Conservation (phyloP, 2,329 filamentous ascomycete genomes). For the Torrubiella hemipterigena region DNA sequence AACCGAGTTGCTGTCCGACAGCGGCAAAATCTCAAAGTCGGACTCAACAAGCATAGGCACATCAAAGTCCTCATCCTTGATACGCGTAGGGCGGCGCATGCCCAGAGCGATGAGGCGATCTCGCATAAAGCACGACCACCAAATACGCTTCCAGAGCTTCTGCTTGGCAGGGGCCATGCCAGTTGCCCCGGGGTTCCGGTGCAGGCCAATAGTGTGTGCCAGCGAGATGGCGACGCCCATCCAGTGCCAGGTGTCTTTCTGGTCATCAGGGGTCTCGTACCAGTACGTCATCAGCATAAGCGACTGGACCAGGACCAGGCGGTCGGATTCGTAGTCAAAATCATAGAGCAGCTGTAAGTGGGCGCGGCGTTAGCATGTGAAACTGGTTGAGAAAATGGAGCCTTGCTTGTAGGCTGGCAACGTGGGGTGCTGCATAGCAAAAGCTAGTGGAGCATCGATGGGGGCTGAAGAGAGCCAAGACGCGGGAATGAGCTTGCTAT, state of each 20-base stretch:
- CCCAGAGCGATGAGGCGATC: constrained; percentile 86
- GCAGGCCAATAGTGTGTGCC: constrained; percentile 84
- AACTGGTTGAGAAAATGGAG: constrained; percentile 2
- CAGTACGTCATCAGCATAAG: constrained; percentile 91
- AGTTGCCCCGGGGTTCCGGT: constrained; percentile 70
- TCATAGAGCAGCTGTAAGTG: constrained; percentile 63
- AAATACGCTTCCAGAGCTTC: constrained; percentile 86
- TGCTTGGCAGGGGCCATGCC: constrained; percentile 63
- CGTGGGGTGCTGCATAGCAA: background rate
- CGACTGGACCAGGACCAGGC: constrained; percentile 77
- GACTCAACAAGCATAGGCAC: constrained; percentile 77
- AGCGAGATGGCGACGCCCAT: constrained; percentile 92
- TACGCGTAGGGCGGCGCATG: constrained; percentile 84
- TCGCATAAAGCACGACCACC: constrained; percentile 97
- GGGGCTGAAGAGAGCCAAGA: background rate
- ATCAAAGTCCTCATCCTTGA: constrained; percentile 88
- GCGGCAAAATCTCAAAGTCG: constrained; percentile 69
- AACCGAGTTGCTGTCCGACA: constrained; percentile 56
- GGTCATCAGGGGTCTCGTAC: constrained; percentile 94
- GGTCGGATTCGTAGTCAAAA: constrained; percentile 88
- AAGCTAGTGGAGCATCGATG: constrained; percentile 3
- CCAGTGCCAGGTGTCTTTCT: constrained; percentile 98
- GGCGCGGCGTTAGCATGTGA: constrained; percentile 1
- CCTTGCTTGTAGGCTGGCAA: background rate
- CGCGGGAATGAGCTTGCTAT: background rate